Conservation (phyloP, 805 yeast genomes). For the Hanseniaspora pseudoguilliermondii region DNA sequence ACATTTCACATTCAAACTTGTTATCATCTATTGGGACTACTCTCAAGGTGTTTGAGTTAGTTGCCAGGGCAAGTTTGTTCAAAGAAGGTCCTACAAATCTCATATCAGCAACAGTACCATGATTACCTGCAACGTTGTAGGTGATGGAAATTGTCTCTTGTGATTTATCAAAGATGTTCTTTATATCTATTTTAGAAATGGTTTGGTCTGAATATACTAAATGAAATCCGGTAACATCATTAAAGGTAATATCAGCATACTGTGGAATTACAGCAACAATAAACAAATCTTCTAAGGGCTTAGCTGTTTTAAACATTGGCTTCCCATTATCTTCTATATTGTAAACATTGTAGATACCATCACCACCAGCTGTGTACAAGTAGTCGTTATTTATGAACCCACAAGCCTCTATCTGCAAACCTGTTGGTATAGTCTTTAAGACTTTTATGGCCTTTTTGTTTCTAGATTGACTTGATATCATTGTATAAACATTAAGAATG, state of each 20-base stretch:
- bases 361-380: conserved; percentile 66
- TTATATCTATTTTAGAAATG: conserved; percentile 37
- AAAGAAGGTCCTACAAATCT: conserved; percentile 55
- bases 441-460: conserved; percentile 36
- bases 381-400: conserved; percentile 43
- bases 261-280: conserved; percentile 46
- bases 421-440: conserved; percentile 54
- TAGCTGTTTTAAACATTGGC: conserved; percentile 30
- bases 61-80: conserved; percentile 64
- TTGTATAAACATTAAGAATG: conserved; percentile 37
- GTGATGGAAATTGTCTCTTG: conserved; percentile 31
- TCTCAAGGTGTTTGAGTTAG: conserved; percentile 82
- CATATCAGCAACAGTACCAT: conserved; percentile 89
- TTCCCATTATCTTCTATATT: conserved; percentile 35
- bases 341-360: conserved; percentile 57
- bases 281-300: conserved; percentile 62
- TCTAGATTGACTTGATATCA: conserved; percentile 30
- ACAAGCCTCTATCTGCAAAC: conserved; percentile 59
- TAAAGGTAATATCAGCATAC: conserved; percentile 27
- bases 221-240: conserved; percentile 35
- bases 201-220: conserved; percentile 62
- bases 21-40: conserved; percentile 39
- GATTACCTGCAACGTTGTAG: conserved; percentile 73
- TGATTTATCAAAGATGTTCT: conserved; percentile 17
- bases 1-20: conserved; percentile 49